Base-by-base conservation (phyloP, 768 basidiomycete genomes). In the Leccinum fibrillosum region DNA sequence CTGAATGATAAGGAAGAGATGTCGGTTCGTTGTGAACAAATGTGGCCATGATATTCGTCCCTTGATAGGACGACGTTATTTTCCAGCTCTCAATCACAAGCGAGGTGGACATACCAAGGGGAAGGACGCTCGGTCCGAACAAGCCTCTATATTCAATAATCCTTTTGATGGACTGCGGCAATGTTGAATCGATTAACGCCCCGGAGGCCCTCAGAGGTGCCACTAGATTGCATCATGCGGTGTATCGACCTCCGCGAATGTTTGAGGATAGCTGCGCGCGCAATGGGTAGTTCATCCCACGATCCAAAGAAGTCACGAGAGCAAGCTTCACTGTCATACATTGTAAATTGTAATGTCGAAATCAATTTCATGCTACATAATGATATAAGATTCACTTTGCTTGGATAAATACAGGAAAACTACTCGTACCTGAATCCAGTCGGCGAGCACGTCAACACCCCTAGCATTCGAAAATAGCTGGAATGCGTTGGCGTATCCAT, bases 21-120 rank as follows among this genome's bases (percentile, higher is more conserved):
- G 95, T 98, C 7, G 97, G 97, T 72, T 99, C 97, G 63, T 98
- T 99, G 78, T 99, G 96, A 9, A 98, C 87, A 73, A 98, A 98
- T 0, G 94, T 94, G 12, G 94, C 86, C 87, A 97, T 92, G 67
- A 94, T 89, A 71, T 95, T 94, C 77, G 95, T 92, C 5, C 92
- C 94, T 64, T 54, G 32, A 9, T 54, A 44, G 7, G 54, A 23
- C 7, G 35, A 34, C 15, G 63, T 68, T 53, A 68, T 30, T 57
- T 47, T 37, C 30, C 30, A 49, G n/a, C n/a, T 52, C 5, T 52
- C 12, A 2, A 49, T 19, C 4, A 28, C n/a, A 42, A 59, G 49
- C 15, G 32, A 26, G 49, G 32, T 34, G 19, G 45, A 76, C 84
- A 35, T 72, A 94, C 94, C 90, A 47, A 94, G 78, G 2, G 92